Evolutionary conservation across 495 filamentous ascomycete species (phyloP), one percentile per base, ranked within the genome.

Genomic region (Xylaria grammica): DNA sequence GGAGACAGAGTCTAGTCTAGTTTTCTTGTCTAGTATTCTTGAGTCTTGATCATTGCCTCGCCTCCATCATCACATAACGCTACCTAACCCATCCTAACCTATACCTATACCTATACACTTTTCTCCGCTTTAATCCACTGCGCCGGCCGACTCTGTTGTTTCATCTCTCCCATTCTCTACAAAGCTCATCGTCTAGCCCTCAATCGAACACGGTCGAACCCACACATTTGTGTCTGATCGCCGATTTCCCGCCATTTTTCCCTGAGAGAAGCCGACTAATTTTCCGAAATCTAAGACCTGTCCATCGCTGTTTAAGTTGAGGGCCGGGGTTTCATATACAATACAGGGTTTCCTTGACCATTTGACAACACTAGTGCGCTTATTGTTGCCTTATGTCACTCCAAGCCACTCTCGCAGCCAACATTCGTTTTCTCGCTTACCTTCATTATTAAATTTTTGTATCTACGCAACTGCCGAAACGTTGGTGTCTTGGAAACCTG

Each of bases 21-120:
- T 15, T 3, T 42, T 17, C 40, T 42, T 17, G 3, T n/a, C n/a
- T n/a, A n/a, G n/a, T n/a, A n/a, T n/a, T n/a, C n/a, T n/a, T n/a
- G n/a, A n/a, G n/a, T n/a, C n/a, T n/a, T n/a, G n/a, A n/a, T n/a
- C n/a, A n/a, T n/a, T n/a, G n/a, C n/a, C n/a, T n/a, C n/a, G n/a
- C n/a, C n/a, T n/a, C n/a, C n/a, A n/a, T n/a, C n/a, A n/a, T n/a
- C n/a, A n/a, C n/a, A n/a, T n/a, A n/a, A n/a, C n/a, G n/a, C n/a
- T n/a, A 36, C 34, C 34, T 36, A 11, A 5, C 34, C 6, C 6
- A 6, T 11, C 34, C 6, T 6, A 11, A 36, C 5, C 34, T 36
- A 11, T 36, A 36, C 5, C 34, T 58, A 58, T 44, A 51, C 49
- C 49, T 45, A 29, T 24, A 49, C 19, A 58, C 15, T 11, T 58